A percentile compares a stretch with the other conserved stretches of the same genome.
Conservation (phyloP, 1,284 basidiomycete species). For the Microbotryum silenes-acaulis region DNA sequence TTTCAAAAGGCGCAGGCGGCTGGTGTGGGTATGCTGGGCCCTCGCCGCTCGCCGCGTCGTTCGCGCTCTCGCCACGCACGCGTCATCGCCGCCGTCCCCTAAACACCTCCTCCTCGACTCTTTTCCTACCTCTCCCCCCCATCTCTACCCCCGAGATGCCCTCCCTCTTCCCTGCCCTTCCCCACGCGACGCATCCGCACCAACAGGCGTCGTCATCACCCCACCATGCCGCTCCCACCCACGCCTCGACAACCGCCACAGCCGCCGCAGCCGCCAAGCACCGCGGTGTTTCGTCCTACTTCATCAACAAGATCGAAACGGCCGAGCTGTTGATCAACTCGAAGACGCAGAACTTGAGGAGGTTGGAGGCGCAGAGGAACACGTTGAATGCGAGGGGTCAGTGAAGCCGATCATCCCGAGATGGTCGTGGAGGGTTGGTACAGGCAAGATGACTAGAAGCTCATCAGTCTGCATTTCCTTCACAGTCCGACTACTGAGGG, state of each 20-base stretch:
- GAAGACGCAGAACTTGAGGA: conserved; percentile 91
- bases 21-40: no score
- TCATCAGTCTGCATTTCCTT: background rate
- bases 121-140: background rate
- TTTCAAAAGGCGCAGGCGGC: no score
- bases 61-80: no score
- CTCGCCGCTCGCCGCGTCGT: no score
- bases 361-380: conserved; percentile 93
- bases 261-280: background rate
- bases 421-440: background rate
- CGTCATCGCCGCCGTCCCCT: no score
- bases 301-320: conserved; percentile 89
- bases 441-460: background rate
- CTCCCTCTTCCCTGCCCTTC: background rate
- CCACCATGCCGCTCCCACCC: conserved; percentile 3
- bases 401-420: conserved; percentile 29
- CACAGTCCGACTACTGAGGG: conserved; percentile 72
- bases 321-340: conserved; percentile 88
- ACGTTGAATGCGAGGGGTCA: conserved; percentile 87
- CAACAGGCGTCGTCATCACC: conserved; percentile 5
- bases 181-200: background rate
- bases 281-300: conserved; percentile 52
- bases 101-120: background rate
- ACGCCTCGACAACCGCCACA: background rate
- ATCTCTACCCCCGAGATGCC: background rate